Percentiles rank a stretch among this genome's conserved stretches.
Evolutionary conservation across 2,329 filamentous ascomycete genomes (phyloP).

Genomic region (Huntiella savannae): DNA sequence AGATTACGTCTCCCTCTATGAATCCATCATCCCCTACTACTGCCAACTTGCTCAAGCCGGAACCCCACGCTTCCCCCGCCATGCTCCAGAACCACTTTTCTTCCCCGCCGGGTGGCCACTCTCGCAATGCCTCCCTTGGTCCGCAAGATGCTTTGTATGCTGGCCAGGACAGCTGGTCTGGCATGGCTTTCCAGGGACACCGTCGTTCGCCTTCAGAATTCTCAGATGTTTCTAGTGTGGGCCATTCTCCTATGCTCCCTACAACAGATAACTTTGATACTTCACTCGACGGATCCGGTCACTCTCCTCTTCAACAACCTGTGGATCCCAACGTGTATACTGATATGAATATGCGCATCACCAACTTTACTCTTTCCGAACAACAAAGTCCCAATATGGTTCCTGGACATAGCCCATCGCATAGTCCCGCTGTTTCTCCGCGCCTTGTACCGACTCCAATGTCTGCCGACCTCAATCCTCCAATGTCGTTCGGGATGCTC

Average conservation of each 20-base stretch:
- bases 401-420: slow-evolving; percentile 63
- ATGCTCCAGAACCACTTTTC: slow-evolving; percentile 37
- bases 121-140: slow-evolving; percentile 36
- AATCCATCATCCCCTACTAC: slow-evolving; percentile 35
- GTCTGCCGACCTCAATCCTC: slow-evolving; percentile 7
- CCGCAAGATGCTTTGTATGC: slow-evolving; percentile 37
- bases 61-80: slow-evolving; percentile 32
- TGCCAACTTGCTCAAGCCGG: slow-evolving; percentile 33
- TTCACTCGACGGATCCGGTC: slow-evolving; percentile 35
- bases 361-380: slow-evolving; percentile 64
- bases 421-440: slow-evolving; percentile 48
- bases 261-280: slow-evolving; percentile 61
- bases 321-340: slow-evolving; percentile 42
- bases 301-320: slow-evolving; percentile 63
- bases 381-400: slow-evolving; percentile 38
- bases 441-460: slow-evolving; percentile 33
- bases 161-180: slow-evolving; percentile 38
- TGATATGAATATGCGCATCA: slow-evolving; percentile 32
- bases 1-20: slow-evolving; percentile 35
- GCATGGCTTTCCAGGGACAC: slow-evolving; percentile 56
- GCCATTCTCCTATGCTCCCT: slow-evolving; percentile 59
- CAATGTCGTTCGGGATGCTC: slow-evolving; percentile 4
- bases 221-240: slow-evolving; percentile 70
- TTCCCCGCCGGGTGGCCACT: slow-evolving; percentile 29
- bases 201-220: slow-evolving; percentile 75